Conservation (phyloP, 495 filamentous ascomycete species). For the Glutinoglossum americanum region DNA sequence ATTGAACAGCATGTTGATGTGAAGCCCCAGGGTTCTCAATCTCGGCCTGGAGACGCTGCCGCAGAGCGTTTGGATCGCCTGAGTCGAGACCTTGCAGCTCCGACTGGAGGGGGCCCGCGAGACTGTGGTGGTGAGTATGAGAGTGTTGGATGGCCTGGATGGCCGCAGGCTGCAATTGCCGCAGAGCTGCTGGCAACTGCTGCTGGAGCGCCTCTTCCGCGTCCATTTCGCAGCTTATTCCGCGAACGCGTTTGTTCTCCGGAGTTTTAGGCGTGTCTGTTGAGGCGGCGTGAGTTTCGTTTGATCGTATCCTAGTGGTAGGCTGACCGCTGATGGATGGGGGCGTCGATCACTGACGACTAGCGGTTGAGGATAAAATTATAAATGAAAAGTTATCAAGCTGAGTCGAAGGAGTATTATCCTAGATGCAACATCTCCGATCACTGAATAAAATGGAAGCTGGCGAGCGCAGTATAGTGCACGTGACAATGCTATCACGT, state of each 20-base stretch:
- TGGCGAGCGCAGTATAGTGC: neutral
- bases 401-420: neutral
- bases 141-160: conserved; percentile 1
- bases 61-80: neutral
- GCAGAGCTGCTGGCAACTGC: neutral
- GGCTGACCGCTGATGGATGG: neutral
- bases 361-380: neutral
- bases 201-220: neutral
- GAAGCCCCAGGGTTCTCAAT: neutral
- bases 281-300: neutral
- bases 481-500: neutral
- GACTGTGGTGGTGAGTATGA: conserved; percentile 1
- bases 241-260: neutral
- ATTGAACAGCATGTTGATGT: neutral
- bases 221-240: neutral
- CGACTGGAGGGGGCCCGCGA: neutral
- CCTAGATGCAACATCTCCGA: neutral
- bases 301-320: neutral
- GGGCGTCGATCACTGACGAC: neutral
- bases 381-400: neutral
- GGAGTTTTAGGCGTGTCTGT: neutral
- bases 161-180: conserved; percentile 1
- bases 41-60: neutral
- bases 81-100: neutral
- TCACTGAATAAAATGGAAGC: neutral